Base-by-base conservation (phyloP, 2,329 filamentous ascomycete genomes). In the Sclerotinia spermophila region DNA sequence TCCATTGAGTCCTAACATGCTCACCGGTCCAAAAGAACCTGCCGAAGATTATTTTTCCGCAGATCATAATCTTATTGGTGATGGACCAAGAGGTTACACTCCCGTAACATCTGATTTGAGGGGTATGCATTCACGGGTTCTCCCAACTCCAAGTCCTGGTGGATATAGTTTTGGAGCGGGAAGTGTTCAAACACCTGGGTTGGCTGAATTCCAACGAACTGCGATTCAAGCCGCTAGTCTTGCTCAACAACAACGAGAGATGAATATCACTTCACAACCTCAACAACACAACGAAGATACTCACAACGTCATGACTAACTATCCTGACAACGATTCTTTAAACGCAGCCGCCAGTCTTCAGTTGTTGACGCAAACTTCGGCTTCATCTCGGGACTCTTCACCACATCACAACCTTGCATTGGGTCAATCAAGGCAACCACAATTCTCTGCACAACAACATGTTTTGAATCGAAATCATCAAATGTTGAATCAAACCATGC, bases 101-200 rank as follows among this genome's bases (percentile, higher is more conserved):
- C 95, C 95, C 0, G 97, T 97, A 87, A 96, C 99, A 82, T 98
- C 95, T 11, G 96, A 84, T 98, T 67, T 87, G 96, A 72, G 96
- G 94, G 48, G 48, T 17, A 51, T 51, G 48, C 61, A 65, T 65
- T n/a, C 35, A 15, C 53, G 44, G 30, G 38, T 60, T 6, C 24
- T 65, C 1, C n/a, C 61, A 27, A 53, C 96, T 70, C 83, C 98
- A 75, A 98, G 96, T 68, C 96, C 96, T 64, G 96, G 96, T 72
- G 95, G 95, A 75, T 94, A 94, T 80, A 98, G 98, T 93, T 98
- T 98, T 82, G 91, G 88, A 78, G 92, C 92, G 74, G 92, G 91
- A 70, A 92, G 93, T 21, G 51, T 66, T 24, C 24, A 38, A 5
- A 99, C 96, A 1, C 96, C 96, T 13, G 90, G 91, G 73, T 97